These are phyloP conservation scores for Lentinula raphanica DNA, from an alignment of 768 basidiomycete genomes.

Conservation along the genomic window DNA sequence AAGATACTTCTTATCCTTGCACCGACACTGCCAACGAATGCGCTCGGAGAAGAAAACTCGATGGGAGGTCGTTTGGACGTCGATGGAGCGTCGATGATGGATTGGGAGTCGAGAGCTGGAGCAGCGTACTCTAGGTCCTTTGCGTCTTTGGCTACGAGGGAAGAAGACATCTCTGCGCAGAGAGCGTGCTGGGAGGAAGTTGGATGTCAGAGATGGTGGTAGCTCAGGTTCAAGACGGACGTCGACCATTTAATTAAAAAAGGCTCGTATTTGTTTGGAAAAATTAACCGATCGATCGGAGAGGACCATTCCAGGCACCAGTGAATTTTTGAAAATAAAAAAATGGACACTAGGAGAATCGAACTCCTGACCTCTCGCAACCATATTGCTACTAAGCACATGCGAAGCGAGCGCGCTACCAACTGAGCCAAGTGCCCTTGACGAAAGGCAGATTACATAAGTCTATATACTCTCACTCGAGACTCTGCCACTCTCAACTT, in stretches of 20 bases:
- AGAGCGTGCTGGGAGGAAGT: too few relatives aligned
- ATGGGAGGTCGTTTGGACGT: slow-evolving; percentile 43
- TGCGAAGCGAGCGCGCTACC: slow-evolving; percentile 8
- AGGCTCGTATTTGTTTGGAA: background rate
- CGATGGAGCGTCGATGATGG: background rate
- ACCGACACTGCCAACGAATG: slow-evolving; percentile 50
- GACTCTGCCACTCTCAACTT: too few relatives aligned
- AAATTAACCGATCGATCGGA: background rate
- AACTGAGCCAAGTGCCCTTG: slow-evolving; percentile 6
- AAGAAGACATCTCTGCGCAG: background rate
- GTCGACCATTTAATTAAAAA: background rate
- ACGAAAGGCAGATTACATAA: too few relatives aligned
- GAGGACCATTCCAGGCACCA: background rate
- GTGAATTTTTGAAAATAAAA: background rate
- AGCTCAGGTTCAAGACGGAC: background rate
- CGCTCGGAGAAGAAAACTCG: slow-evolving; percentile 53
- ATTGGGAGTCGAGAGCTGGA: slow-evolving; percentile 4
- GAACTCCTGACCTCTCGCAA: slow-evolving; percentile 6
- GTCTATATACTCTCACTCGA: too few relatives aligned
- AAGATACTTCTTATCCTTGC: slow-evolving; percentile 69
- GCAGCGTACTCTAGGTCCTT: background rate
- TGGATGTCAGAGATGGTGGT: background rate
- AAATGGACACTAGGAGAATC: slow-evolving; percentile 6
- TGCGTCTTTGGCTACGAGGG: background rate
- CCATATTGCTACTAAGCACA: too few relatives aligned